phyloP scores from a whole-genome alignment of 805 yeast genomes.

The Lipomyces orientalis region DNA sequence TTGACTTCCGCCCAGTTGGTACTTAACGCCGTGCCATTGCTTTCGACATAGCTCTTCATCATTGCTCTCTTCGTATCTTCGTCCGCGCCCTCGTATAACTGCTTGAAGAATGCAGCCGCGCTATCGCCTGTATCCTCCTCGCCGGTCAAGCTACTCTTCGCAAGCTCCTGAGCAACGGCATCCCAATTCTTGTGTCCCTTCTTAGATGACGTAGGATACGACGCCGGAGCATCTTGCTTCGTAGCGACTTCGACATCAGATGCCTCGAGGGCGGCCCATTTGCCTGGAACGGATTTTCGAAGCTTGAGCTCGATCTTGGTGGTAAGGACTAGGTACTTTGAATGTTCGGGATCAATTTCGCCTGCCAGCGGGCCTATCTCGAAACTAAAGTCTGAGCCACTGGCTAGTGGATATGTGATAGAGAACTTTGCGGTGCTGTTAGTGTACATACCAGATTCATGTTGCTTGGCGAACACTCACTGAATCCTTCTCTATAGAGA shows the following conservation, averaged over 20 bases:
- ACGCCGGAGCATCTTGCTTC: conserved; percentile 29
- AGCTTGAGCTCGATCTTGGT: conserved; percentile 79
- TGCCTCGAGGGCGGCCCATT: conserved; percentile 64
- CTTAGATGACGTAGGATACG: conserved; percentile 70
- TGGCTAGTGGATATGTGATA: conserved; percentile 34
- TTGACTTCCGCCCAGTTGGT: conserved; percentile 93
- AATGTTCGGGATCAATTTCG: conserved; percentile 54
- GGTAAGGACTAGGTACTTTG: conserved; percentile 59
- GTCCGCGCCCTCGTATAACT: conserved; percentile 77
- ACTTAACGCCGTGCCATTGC: conserved; percentile 90
- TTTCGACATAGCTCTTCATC: conserved; percentile 95
- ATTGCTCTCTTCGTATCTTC: conserved; percentile 90
- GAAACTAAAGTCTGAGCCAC: conserved; percentile 62
- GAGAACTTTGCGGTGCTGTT: conserved; percentile 21
- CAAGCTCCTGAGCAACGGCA: conserved; percentile 49
- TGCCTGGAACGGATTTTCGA: conserved; percentile 50
- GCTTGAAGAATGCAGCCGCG: conserved; percentile 68
- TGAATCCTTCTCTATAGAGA: conserved; percentile 46
- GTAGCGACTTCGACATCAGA: conserved; percentile 34
- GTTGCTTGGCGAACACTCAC: conserved; percentile 12
- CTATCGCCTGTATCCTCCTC: conserved; percentile 55
- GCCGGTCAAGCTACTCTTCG: conserved; percentile 38
- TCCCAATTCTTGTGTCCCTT: conserved; percentile 72
- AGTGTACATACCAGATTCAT: not conserved
- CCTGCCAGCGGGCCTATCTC: conserved; percentile 59